Evolutionary conservation across 192 early-diverging fungal species (phyloP).

Genomic region (Spizellomyces punctatus): DNA sequence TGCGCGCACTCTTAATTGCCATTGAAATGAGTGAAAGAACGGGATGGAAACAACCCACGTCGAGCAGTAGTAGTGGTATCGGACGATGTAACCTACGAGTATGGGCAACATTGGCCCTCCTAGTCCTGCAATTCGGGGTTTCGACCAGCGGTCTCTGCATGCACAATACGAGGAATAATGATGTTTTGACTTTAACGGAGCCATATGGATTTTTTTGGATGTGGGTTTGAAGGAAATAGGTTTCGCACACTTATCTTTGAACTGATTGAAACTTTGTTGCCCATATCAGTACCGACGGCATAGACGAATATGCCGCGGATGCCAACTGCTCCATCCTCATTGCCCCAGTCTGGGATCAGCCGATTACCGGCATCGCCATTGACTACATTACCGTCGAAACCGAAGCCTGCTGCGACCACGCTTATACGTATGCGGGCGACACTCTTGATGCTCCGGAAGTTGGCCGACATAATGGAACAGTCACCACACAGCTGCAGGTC

Average conservation of each 20-base stretch:
- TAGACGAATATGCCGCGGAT: slow-evolving; percentile 11
- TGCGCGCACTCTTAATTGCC: no score
- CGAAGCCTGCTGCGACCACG: slow-evolving; percentile 29
- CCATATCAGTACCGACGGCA: slow-evolving; percentile 13
- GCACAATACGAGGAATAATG: slow-evolving; percentile 8
- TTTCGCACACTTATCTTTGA: background rate
- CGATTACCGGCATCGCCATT: slow-evolving; percentile 6
- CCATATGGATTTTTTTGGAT: slow-evolving; percentile 34
- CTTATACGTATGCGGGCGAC: slow-evolving; percentile 7
- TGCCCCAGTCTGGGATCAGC: slow-evolving; percentile 9
- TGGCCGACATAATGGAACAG: background rate
- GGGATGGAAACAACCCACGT: no score
- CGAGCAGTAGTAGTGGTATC: no score
- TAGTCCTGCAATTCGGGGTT: background rate
- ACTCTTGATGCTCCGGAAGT: background rate
- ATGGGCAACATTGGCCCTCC: no score
- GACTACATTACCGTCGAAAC: slow-evolving; percentile 23
- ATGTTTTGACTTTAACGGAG: slow-evolving; percentile 11
- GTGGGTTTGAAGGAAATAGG: slow-evolving; percentile 1
- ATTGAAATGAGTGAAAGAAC: no score
- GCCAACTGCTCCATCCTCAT: slow-evolving; percentile 25
- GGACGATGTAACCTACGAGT: no score
- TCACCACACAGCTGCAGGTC: background rate
- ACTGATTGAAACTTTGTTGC: background rate
- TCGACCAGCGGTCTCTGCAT: slow-evolving; percentile 11